phyloP scores from a whole-genome alignment of 2,329 filamentous ascomycete species.

The Mollisiaceae sp. region DNA sequence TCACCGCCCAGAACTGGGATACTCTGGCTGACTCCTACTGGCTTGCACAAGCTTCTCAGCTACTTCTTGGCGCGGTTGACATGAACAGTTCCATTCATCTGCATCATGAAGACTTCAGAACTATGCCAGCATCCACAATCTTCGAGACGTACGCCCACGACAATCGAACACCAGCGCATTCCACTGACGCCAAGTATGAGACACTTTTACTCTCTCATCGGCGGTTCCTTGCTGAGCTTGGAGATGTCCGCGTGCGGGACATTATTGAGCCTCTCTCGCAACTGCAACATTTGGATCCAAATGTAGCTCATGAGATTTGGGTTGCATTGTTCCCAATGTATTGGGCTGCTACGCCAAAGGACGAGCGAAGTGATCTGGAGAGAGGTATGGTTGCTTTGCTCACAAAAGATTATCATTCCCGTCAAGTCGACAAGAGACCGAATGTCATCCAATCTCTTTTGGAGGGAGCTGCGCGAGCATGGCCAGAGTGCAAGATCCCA shows the following conservation, averaged over 20 bases:
- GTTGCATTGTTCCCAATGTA: conserved; percentile 88
- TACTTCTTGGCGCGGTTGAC: conserved; percentile 90
- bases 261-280: conserved; percentile 89
- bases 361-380: conserved; percentile 89
- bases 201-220: conserved; percentile 77
- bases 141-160: conserved; percentile 79
- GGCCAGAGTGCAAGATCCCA: conserved; percentile 88
- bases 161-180: conserved; percentile 63
- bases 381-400: conserved; percentile 88
- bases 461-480: conserved; percentile 83
- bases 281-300: conserved; percentile 85
- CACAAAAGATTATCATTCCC: conserved; percentile 93
- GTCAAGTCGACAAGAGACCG: conserved; percentile 91
- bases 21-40: conserved; percentile 94
- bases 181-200: conserved; percentile 84
- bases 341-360: conserved; percentile 86
- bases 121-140: conserved; percentile 74
- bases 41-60: conserved; percentile 92
- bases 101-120: conserved; percentile 82
- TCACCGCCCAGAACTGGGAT: conserved; percentile 96
- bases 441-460: conserved; percentile 95
- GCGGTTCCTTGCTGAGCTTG: conserved; percentile 82
- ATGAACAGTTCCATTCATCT: conserved; percentile 80
- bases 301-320: conserved; percentile 89
- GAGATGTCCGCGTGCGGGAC: conserved; percentile 86